Evolutionary conservation across 306 rosid genomes (phyloP).

Genomic region (Clitoria ternatea): DNA sequence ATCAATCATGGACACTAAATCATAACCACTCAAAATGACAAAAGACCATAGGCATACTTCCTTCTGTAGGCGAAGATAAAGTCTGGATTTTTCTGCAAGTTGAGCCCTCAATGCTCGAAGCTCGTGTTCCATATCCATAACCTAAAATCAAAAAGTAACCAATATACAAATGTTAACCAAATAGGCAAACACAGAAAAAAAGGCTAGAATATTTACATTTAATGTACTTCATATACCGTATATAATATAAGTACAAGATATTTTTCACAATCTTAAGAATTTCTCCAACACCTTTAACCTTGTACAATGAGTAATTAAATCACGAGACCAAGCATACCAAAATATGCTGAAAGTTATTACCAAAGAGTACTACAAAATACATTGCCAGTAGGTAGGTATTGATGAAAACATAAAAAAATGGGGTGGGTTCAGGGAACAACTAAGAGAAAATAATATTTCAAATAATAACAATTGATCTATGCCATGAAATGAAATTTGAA

Average conservation of each 20-base stretch:
- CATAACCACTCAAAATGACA: slow-evolving; percentile 2
- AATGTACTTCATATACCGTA: background rate
- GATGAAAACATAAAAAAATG: background rate
- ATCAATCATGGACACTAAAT: background rate
- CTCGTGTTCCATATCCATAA: slow-evolving; percentile 96
- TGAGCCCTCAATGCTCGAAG: slow-evolving; percentile 85
- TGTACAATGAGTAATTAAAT: background rate
- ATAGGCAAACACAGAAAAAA: background rate
- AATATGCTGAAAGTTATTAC: background rate
- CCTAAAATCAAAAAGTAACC: slow-evolving; percentile 39
- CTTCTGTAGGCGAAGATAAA: slow-evolving; percentile 70
- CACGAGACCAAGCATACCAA: background rate
- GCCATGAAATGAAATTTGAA: background rate
- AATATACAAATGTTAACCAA: background rate
- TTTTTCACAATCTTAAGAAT: background rate
- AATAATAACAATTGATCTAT: background rate
- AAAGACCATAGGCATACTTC: slow-evolving; percentile 47
- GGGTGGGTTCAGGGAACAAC: background rate
- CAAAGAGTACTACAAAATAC: background rate
- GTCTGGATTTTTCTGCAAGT: slow-evolving; percentile 74
- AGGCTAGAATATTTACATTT: background rate
- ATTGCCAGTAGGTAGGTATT: background rate
- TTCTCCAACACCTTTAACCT: background rate
- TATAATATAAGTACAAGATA: background rate
- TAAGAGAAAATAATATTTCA: background rate